Base-by-base conservation (phyloP, 2,329 filamentous ascomycete genomes). In the Pseudocercospora fijiensis region DNA sequence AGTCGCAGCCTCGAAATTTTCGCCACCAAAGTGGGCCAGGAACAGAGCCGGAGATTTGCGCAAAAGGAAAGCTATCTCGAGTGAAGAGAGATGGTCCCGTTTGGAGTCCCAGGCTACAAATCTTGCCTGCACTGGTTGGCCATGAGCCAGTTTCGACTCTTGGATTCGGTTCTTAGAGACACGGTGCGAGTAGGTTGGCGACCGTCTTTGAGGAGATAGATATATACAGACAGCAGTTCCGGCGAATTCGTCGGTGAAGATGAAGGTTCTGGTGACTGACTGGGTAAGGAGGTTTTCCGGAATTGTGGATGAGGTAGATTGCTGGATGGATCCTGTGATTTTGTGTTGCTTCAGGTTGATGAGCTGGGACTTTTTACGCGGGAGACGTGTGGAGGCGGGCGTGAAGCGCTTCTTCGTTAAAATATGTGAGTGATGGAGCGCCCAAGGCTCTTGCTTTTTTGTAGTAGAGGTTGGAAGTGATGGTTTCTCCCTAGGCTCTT, bases 151-250 rank as follows among this genome's bases (percentile, higher is more conserved):
- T 61, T 65, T 4, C 60, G 63, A 11, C 72, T 72, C 0, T 67
- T 57, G 0, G 24, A 49, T 57, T 4, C 67, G 65, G 0, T 71
- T 73, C 55, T 84, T 82, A 1, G 79, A 81, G 18, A 84, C 72
- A 66, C 83, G 84, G 64, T 84, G 83, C 0, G 83, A 76, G 69
- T 82, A 84, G 1, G 81, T 84, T 20, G 84, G 71, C 4, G 84
- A 67, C 45, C 83, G 73, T 4, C 83, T 82, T 2, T 70, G 61
- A 0, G 76, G 66, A 0, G 78, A 76, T 33, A 84, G 66, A 0
- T 78, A 76, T 33, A 84, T 79, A 65, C 81, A 84, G 1, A 84
- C 77, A 0, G 82, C 83, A 1, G 82, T 84, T 4, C 82, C 81
- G 4, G 82, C 82, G 65, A 82, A 78, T 26, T 80, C 71, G 64